A percentile compares a stretch with the other conserved stretches of the same genome.
Evolutionary conservation across 2,329 filamentous ascomycete species (phyloP).

Genomic region (Rasamsonia emersonii): DNA sequence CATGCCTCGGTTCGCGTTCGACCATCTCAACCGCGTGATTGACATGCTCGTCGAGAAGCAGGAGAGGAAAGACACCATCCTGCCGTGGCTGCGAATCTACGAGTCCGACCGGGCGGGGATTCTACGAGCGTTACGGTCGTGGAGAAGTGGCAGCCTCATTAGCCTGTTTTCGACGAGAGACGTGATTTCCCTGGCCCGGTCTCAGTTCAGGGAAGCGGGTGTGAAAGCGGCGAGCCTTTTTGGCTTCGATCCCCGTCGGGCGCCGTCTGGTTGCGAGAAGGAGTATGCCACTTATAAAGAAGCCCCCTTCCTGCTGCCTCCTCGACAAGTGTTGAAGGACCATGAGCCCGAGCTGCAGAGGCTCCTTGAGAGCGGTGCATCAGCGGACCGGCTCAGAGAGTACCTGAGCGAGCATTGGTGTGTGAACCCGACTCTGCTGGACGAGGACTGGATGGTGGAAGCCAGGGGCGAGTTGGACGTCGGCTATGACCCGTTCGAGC

Average conservation of each 20-base stretch:
- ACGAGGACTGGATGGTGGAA: constrained; percentile 2
- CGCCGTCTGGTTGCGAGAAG: constrained; percentile 7
- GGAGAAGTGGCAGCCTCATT: constrained; percentile 2
- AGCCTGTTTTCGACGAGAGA: neutral
- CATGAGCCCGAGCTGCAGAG: constrained; percentile 7
- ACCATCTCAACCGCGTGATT: constrained; percentile 2
- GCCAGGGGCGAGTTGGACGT: neutral
- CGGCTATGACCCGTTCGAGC: constrained; percentile 5
- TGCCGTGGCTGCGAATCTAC: constrained; percentile 7
- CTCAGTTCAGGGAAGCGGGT: neutral
- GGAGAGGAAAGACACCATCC: neutral
- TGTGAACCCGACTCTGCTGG: constrained; percentile 6
- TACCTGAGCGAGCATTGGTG: constrained; percentile 5
- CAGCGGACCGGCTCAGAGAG: constrained; percentile 1
- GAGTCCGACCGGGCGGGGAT: constrained; percentile 3
- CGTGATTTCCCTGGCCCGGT: neutral
- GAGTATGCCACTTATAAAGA: constrained; percentile 6
- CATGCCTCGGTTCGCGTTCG: constrained; percentile 6
- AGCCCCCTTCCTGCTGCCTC: constrained; percentile 7
- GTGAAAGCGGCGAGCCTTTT: neutral
- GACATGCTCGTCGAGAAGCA: constrained; percentile 3
- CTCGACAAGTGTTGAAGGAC: constrained; percentile 5
- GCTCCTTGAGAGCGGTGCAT: constrained; percentile 4
- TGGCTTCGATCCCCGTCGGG: neutral
- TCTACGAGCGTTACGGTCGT: constrained; percentile 3